phyloP scores from a whole-genome alignment of 768 basidiomycete species.

The Boletus bicolor region DNA sequence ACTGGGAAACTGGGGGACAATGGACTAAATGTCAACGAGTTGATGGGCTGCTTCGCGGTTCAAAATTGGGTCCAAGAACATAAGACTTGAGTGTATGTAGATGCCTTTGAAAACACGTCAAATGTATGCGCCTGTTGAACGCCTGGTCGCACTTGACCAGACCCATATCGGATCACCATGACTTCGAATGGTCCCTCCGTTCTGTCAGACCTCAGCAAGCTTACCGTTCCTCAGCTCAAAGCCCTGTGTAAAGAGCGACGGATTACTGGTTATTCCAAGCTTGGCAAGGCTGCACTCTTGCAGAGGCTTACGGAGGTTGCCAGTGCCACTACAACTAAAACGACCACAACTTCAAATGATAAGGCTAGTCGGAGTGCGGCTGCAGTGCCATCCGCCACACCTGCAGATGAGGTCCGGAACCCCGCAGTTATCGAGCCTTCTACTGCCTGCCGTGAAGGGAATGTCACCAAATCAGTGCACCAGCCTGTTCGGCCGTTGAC shows the following conservation, averaged over 20 bases:
- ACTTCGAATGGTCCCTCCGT: background rate
- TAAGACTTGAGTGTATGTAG: background rate
- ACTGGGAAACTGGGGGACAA: slow-evolving; percentile 14
- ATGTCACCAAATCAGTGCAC: background rate
- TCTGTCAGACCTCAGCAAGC: slow-evolving; percentile 26
- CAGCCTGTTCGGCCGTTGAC: background rate
- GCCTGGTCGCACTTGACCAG: background rate
- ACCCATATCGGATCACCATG: slow-evolving; percentile 7
- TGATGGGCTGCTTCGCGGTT: slow-evolving; percentile 18
- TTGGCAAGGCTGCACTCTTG: slow-evolving; percentile 55
- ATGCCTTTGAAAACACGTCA: background rate
- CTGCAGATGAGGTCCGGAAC: background rate
- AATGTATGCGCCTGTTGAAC: background rate
- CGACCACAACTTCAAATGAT: background rate
- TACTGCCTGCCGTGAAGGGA: background rate
- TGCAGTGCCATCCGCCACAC: background rate
- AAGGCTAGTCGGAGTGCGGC: background rate
- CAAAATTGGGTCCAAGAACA: slow-evolving; percentile 18
- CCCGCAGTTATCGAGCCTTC: background rate
- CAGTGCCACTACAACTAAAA: background rate
- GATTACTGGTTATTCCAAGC: slow-evolving; percentile 65
- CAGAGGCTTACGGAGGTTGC: slow-evolving; percentile 36
- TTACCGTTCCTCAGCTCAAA: slow-evolving; percentile 64
- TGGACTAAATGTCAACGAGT: slow-evolving; percentile 9
- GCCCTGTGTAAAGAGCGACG: slow-evolving; percentile 62